These are phyloP conservation scores for Boletus huronensis DNA, from an alignment of 768 basidiomycete species.

Conservation along the genomic window DNA sequence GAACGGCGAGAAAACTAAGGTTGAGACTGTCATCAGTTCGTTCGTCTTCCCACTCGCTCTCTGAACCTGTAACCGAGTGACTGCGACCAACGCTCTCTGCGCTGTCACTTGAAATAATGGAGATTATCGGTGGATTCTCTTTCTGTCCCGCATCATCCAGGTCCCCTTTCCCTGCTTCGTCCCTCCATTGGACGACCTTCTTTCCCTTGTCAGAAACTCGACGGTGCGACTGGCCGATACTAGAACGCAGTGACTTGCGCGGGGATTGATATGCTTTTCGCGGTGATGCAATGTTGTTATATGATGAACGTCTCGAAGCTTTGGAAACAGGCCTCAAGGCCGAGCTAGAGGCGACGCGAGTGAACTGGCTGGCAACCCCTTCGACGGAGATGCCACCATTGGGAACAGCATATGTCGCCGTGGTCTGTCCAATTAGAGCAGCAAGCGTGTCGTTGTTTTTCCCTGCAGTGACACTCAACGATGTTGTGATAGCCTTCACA, in stretches of 20 bases:
- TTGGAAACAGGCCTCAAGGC: conserved; percentile 42
- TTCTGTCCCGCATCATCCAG: conserved; percentile 59
- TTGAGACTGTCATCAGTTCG: conserved; percentile 76
- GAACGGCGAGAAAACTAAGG: conserved; percentile 44
- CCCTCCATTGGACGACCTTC: conserved; percentile 85
- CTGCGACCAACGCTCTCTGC: conserved; percentile 28
- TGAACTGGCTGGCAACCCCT: conserved; percentile 53
- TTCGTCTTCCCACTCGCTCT: conserved; percentile 90
- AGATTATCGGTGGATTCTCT: conserved; percentile 14
- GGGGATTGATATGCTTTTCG: conserved; percentile 56
- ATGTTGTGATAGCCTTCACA: conserved; percentile 47
- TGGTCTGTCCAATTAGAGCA: conserved; percentile 63
- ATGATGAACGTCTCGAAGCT: conserved; percentile 43
- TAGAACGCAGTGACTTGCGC: conserved; percentile 70
- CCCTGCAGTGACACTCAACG: conserved; percentile 53
- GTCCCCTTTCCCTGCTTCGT: conserved; percentile 80
- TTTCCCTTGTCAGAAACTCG: conserved; percentile 63
- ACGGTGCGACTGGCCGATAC: conserved; percentile 56
- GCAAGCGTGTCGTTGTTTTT: conserved; percentile 71
- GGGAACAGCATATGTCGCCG: conserved; percentile 51
- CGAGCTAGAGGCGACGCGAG: conserved; percentile 47
- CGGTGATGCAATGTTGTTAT: conserved; percentile 41
- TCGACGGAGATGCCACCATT: conserved; percentile 38
- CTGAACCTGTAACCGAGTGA: conserved; percentile 58
- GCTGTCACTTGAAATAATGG: conserved; percentile 38